Evolutionary conservation across 768 basidiomycete species (phyloP), one percentile per base, ranked within the genome.

Genomic region (Floccularia luteovirens): DNA sequence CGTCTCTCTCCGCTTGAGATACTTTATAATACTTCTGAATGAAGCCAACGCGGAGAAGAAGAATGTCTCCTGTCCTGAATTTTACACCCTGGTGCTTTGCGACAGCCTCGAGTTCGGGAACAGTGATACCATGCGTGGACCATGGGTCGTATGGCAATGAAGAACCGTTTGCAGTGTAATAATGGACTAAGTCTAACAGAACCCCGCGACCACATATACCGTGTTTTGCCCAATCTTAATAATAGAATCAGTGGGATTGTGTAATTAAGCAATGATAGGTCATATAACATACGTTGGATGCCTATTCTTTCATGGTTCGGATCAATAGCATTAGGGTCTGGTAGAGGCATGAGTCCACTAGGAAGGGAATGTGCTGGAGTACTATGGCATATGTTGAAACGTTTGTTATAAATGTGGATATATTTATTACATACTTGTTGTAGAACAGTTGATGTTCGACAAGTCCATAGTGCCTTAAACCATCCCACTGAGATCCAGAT

Each of bases 401-500:
- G 24, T 38, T 19, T 32, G 28, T 28, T 45, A 17, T 24, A 27
- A 22, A 37, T 24, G 40, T 11, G 6, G 19, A 31, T 31, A 45
- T 14, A 22, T 8, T 19, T n/a, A 39, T n/a, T 38, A 44, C 50
- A 33, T 46, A 78, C 78, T 79, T 77, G 58, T 81, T 75, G 54
- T 82, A 82, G 51, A 76, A 79, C 16, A 79, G 60, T 2, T 63
- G 63, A 45, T 80, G 70, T 12, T 72, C 66, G 0, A 55, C 35
- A 30, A 82, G 43, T 2, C 77, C 77, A 48, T 67, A 77, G 47
- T 82, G 79, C 43, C 71, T 66, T 52, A 82, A 41, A 5, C 80
- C 79, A 47, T 83, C 81, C 80, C 80, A 82, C 48, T 84, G 80
- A 3, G 77, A 69, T 6, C 80, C 78, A 0, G 79, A 79, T 59